Base-by-base conservation (phyloP, 805 yeast species). In the Barnettozyma siamensis region DNA sequence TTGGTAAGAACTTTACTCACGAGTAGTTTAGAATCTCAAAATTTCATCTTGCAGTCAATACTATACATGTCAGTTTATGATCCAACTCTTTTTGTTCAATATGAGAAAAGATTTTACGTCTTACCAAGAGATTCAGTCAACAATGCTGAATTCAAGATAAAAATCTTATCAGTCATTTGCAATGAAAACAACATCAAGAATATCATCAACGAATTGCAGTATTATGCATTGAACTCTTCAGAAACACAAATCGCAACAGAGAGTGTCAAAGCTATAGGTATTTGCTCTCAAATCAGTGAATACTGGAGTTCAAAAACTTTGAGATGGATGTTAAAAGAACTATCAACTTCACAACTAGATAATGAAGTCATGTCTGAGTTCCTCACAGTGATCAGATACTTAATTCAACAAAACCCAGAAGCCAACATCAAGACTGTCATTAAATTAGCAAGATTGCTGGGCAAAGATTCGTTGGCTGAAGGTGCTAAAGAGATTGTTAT, bases 401-500 rank as follows among this genome's bases (percentile, higher is more conserved):
- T 88, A 46, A 76, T 88, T 29, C 94, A 86, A 57, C 73, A 72
- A 47, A 67, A 78, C 43, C 75, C 83, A 7, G 57, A 63, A 24
- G 69, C 65, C 17, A 75, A 85, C 44, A 60, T 76, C 26, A 69
- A 70, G 26, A 74, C 82, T 2, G 72, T 83, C 12, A 68, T 76
- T 24, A 71, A 73, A 40, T 63, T 87, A 15, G 65, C 74, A 1
- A 49, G 50, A 12, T 47, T 69, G 2, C 44, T 70, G 8, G 54
- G 54, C 11, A 47, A 48, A 5, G 48, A 46, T 8, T 40, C 54
- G 8, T 44, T 69, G 18, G 56, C 59, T 3, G 64, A 66, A 32
- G 61, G 64, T 15, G 94, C 98, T 0, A 76, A 80, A 49, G 88
- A 95, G 1, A 83, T 91, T 35, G 80, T 89, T 10, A 71, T 91